Base-by-base conservation (phyloP, 2,329 filamentous ascomycete genomes). In the Cordyceps fumosorosea region DNA sequence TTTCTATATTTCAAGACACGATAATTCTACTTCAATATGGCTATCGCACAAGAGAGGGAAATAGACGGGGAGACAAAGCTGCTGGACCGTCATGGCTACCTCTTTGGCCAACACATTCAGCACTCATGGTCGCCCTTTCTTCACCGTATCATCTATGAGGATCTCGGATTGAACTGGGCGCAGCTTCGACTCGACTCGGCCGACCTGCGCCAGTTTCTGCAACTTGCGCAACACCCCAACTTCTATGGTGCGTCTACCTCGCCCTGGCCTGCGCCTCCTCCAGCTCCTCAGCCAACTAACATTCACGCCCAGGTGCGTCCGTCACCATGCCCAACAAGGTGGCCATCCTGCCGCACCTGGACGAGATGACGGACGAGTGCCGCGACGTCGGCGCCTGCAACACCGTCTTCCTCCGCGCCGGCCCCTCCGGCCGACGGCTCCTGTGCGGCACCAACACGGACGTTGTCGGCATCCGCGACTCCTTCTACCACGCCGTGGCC, bases 251-350 rank as follows among this genome's bases (percentile, higher is more conserved):
- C 48, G 76, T 65, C 24, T 10, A 26, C 5, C 40, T 40, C n/a
- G 8, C 5, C n/a, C 6, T 8, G 5, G 5, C 40, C 40, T 29
- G 29, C 20, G 44, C 44, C 34, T 47, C 44, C 20, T 4, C n/a
- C 10, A 22, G n/a, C 20, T 7, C 10, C 11, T 18, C 14, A 22
- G 24, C 42, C 22, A 37, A 10, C 47, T 61, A 14, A 20, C 24
- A 16, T 22, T 2, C 3, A 55, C 34, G 14, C 2, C 22, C 62
- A 83, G 87, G 88, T 60, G 84, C 87, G 24, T 85, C 88, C 3
- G 86, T 93, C 44, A 93, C 90, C 22, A 95, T 93, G 90, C 90
- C 90, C 0, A 87, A 91, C 78, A 93, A 95, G 74, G 84, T 93
- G 29, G 80, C 85, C 67, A 91, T 93, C 70, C 84, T 93, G 64